A percentile compares a stretch with the other conserved stretches of the same genome.
These are phyloP conservation scores for Oryza glumipatula DNA, from an alignment of 176 grass and related monocot species.

Conservation along the genomic window DNA sequence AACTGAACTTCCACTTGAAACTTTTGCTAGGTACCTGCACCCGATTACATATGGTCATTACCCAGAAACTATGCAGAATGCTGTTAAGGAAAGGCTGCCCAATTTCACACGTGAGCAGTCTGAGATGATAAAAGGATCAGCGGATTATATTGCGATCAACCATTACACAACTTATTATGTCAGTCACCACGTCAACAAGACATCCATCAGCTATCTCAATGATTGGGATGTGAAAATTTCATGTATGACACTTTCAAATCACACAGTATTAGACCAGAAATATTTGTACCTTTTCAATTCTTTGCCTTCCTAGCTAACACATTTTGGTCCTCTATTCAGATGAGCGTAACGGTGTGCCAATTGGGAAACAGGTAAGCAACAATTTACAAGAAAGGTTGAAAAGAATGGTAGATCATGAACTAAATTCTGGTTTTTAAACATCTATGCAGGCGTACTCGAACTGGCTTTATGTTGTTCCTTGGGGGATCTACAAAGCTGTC, in stretches of 20 bases:
- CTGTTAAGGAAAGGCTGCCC: slow-evolving; percentile 67
- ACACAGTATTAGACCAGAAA: background rate
- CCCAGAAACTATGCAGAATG: slow-evolving; percentile 67
- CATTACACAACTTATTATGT: slow-evolving; percentile 85
- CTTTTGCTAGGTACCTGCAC: slow-evolving; percentile 70
- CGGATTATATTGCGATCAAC: slow-evolving; percentile 80
- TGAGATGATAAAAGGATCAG: slow-evolving; percentile 72
- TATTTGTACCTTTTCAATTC: background rate
- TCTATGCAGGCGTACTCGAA: slow-evolving; percentile 58
- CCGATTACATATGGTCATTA: slow-evolving; percentile 83
- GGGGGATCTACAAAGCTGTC: slow-evolving; percentile 90
- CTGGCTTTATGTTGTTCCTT: slow-evolving; percentile 87
- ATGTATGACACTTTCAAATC: slow-evolving; percentile 41
- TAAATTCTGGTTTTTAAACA: slow-evolving; percentile 1
- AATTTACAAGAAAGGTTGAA: background rate
- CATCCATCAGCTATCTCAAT: slow-evolving; percentile 50
- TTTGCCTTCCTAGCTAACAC: slow-evolving; percentile 3
- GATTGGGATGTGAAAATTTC: slow-evolving; percentile 71
- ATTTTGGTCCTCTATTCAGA: slow-evolving; percentile 39
- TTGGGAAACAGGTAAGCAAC: slow-evolving; percentile 69
- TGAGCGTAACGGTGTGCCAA: slow-evolving; percentile 59
- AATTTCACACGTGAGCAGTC: slow-evolving; percentile 69
- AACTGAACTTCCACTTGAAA: background rate
- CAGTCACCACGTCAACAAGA: slow-evolving; percentile 39
- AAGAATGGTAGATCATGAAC: background rate